A percentile compares a stretch with the other conserved stretches of the same genome.
These are phyloP conservation scores for Artemisia tridentata DNA, from an alignment of 129 eudicot species.

Conservation along the genomic window DNA sequence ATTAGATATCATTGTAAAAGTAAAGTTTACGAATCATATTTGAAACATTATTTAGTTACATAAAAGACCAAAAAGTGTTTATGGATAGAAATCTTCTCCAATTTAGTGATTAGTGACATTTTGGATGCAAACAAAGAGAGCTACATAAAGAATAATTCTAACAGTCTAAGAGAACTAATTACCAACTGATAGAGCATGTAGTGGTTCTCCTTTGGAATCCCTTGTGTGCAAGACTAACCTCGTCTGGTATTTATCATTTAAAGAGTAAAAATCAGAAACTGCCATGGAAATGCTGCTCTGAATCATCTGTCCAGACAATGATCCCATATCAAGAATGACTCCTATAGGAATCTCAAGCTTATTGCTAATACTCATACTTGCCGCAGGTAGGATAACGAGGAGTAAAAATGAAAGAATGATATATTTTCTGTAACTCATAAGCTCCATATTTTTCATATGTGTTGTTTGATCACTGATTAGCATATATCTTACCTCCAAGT, in stretches of 20 bases:
- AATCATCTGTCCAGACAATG: constrained; percentile 26
- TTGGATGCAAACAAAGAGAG: no score
- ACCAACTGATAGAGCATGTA: constrained; percentile 27
- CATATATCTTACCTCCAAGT: no score
- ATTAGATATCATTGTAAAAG: no score
- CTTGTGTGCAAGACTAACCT: constrained; percentile 23
- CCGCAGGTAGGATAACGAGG: background rate
- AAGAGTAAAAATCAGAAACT: constrained; percentile 31
- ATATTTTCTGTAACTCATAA: constrained; percentile 11
- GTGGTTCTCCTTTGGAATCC: constrained; percentile 37
- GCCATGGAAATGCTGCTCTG: constrained; percentile 33
- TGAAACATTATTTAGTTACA: no score
- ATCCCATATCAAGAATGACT: constrained; percentile 38
- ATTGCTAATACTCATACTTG: background rate
- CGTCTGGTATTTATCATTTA: constrained; percentile 23
- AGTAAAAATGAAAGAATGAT: background rate
- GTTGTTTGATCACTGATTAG: background rate
- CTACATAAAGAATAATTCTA: no score
- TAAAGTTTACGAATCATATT: no score
- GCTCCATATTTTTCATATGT: background rate
- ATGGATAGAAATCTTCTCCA: no score
- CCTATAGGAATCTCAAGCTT: constrained; percentile 24
- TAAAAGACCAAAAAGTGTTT: no score
- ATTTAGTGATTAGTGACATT: no score
- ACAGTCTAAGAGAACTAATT: background rate